Conservation (phyloP, 352 stramenopile genomes). For the Globisporangium cederbergense region DNA sequence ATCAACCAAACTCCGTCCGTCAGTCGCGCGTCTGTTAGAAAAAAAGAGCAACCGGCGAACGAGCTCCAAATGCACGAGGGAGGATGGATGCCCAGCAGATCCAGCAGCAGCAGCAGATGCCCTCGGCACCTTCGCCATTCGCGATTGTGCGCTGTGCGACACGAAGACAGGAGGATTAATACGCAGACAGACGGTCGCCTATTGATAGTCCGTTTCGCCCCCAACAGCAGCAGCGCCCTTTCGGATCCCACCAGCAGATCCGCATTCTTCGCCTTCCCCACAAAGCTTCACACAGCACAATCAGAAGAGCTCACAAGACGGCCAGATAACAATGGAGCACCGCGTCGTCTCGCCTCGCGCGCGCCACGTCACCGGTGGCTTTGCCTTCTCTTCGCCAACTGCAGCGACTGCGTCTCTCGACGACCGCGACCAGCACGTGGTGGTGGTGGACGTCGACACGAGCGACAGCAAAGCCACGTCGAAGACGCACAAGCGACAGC, state of each 20-base stretch:
- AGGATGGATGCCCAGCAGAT: not conserved
- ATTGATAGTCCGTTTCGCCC: not conserved
- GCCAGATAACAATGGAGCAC: not conserved
- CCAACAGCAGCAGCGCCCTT: not conserved
- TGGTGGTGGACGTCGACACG: not conserved
- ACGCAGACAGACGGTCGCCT: not conserved
- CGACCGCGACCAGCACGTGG: not conserved
- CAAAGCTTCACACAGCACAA: too few species aligned
- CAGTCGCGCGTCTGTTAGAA: too few species aligned
- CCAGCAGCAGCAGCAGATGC: not conserved
- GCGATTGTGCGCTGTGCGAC: not conserved
- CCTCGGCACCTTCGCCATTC: not conserved
- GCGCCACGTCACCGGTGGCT: not conserved
- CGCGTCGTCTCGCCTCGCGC: not conserved
- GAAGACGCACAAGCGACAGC: constrained; percentile 4
- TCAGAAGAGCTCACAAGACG: too few species aligned
- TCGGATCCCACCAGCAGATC: not conserved
- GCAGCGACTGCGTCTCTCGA: not conserved
- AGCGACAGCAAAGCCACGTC: constrained; percentile 1
- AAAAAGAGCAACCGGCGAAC: too few species aligned
- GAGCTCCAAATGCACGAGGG: too few species aligned
- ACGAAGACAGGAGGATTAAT: not conserved
- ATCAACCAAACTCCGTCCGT: too few species aligned
- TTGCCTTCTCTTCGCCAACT: not conserved
- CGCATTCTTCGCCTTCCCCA: not conserved